Base-by-base conservation (phyloP, 805 yeast genomes). In the Scheffersomyces spartinae region DNA sequence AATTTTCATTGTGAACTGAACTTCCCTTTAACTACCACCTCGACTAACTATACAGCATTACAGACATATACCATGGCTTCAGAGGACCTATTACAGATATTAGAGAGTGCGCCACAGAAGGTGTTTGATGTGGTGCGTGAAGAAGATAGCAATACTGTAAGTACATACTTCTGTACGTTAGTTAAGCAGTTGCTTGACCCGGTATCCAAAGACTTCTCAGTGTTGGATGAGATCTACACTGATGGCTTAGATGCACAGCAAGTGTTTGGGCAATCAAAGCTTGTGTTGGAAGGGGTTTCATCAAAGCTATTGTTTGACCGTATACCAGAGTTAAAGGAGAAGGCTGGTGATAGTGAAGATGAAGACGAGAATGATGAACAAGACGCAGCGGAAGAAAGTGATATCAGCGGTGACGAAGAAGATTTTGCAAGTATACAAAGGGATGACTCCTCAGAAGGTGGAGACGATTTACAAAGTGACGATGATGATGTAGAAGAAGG, bases 171-270 rank as follows among this genome's bases (percentile, higher is more conserved):
- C 27, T 53, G 54, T 31, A 19, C 29, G 24, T 32, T 57, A 30
- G 59, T 67, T 14, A 77, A 74, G 43, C 29, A 38, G 21, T 56
- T 68, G 6, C 53, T 78, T 28, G 84, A 78, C 42, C 78, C 80
- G 4, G 55, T 77, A 17, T 63, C 73, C 13, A 47, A 50, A 23
- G 54, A 56, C 28, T 50, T 52, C 34, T 69, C 91, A 1, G 78
- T 80, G 5, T 59, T 88, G 12, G 95, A 85, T 49, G 85, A 82
- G 45, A 64, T 88, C 12, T 72, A 77, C 38, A 65, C 79, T 9
- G 93, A 85, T 25, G 97, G 95, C 1, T 59, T 88, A 28, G 95
- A 82, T 47, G 75, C 95, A 13, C 68, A 78, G 20, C 97, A 88
- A 46, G 85, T 91, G 0, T 88, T 88, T 84, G 94, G 88, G 29